Conservation (phyloP, 2,329 filamentous ascomycete genomes). For the Thielaviopsis musarum region DNA sequence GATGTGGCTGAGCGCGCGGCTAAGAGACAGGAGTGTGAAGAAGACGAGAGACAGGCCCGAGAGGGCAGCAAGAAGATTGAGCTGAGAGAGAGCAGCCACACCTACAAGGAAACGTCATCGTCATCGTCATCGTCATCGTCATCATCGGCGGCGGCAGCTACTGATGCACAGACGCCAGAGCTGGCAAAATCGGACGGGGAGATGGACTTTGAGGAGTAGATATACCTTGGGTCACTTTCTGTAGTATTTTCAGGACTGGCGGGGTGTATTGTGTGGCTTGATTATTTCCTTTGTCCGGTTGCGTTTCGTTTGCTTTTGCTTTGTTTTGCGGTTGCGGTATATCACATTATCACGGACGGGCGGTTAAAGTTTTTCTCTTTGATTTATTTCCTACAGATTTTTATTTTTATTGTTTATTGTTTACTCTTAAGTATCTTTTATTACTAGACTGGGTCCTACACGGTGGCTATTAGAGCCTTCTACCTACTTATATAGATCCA, state of each 20-base stretch:
- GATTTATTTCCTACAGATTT: not conserved
- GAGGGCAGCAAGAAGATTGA: not conserved
- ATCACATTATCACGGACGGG: not conserved
- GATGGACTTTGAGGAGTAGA: too few relatives aligned
- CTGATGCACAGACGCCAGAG: too few relatives aligned
- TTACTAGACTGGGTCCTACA: too few relatives aligned
- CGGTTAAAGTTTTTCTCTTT: not conserved
- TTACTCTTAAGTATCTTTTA: not conserved
- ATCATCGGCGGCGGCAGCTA: too few relatives aligned
- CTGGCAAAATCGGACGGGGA: too few relatives aligned
- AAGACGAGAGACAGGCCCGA: not conserved
- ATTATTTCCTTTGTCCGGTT: too few relatives aligned
- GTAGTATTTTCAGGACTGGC: too few relatives aligned
- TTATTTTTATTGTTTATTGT: not conserved
- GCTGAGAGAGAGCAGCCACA: not conserved
- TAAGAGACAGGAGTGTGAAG: not conserved
- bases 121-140: too few relatives aligned
- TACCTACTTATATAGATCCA: too few relatives aligned
- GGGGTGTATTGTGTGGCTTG: too few relatives aligned
- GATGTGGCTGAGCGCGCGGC: constrained; percentile 3
- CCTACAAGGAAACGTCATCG: not conserved
- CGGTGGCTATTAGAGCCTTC: too few relatives aligned
- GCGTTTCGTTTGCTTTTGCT: not conserved
- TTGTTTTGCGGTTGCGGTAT: not conserved
- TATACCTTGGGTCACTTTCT: too few relatives aligned